Conservation (phyloP, 371 early-diverging fungal species). For the Haplosporangium sp. region DNA sequence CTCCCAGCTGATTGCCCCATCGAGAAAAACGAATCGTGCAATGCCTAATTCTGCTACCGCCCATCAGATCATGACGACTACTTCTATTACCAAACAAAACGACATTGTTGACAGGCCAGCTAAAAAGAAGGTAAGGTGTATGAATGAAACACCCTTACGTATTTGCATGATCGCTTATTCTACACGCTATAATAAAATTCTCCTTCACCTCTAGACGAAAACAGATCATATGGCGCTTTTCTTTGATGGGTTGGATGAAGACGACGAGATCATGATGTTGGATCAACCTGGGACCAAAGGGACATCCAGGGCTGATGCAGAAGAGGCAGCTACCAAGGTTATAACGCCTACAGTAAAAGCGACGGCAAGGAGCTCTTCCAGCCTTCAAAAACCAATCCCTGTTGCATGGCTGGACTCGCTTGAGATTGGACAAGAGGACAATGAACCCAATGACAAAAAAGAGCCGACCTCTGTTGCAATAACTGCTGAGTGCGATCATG, state of each 20-base stretch:
- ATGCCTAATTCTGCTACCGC: background rate
- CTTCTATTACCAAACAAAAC: too few species aligned
- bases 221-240: constrained; percentile 43
- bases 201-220: constrained; percentile 21
- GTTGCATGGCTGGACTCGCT: constrained; percentile 14
- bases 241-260: constrained; percentile 44
- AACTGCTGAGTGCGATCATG: too few species aligned
- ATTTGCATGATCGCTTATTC: background rate
- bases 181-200: background rate
- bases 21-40: constrained; percentile 6
- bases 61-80: background rate
- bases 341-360: background rate
- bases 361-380: constrained; percentile 1
- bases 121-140: constrained; percentile 36
- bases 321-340: background rate
- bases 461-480: background rate
- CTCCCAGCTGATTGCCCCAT: constrained; percentile 18
- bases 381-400: constrained; percentile 7
- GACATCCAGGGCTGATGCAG: background rate
- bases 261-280: constrained; percentile 11
- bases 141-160: background rate
- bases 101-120: constrained; percentile 8
- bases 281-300: background rate
- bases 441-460: background rate
- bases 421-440: background rate